A percentile compares a stretch with the other conserved stretches of the same genome.
These are phyloP conservation scores for Diaporthe eres DNA, from an alignment of 2,329 filamentous ascomycete species.

Conservation along the genomic window DNA sequence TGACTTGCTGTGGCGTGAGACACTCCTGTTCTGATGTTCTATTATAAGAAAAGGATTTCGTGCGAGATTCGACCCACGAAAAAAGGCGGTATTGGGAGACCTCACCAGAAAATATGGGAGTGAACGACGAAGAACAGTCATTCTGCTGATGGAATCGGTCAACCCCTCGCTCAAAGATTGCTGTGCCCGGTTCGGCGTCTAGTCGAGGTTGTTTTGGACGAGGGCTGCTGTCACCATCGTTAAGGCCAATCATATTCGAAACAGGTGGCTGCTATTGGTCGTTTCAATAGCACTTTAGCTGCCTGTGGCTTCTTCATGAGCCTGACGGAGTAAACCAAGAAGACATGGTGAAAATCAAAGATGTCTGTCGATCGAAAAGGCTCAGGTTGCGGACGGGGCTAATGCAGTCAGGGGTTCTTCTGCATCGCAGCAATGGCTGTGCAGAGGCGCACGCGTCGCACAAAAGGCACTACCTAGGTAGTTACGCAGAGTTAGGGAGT, in stretches of 20 bases:
- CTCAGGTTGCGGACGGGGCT: neutral
- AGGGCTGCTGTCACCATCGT: neutral
- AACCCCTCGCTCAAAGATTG: neutral
- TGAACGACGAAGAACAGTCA: neutral
- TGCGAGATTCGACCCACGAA: neutral
- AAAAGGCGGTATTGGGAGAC: neutral
- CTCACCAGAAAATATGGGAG: neutral
- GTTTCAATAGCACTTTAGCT: neutral
- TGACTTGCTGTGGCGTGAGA: neutral
- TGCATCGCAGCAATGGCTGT: neutral
- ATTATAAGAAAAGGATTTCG: neutral
- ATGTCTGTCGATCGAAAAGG: neutral
- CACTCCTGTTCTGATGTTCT: neutral
- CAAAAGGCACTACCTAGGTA: neutral
- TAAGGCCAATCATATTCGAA: neutral
- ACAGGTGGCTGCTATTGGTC: neutral
- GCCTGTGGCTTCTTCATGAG: neutral
- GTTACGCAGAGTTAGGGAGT: neutral
- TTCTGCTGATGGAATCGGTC: neutral
- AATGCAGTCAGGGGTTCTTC: neutral
- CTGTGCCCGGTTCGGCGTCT: neutral
- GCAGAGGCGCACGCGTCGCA: conserved; percentile 2
- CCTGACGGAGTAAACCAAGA: neutral
- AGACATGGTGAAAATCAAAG: neutral
- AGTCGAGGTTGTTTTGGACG: neutral